A percentile compares a stretch with the other conserved stretches of the same genome.
phyloP scores from a whole-genome alignment of 257 asterid genomes.

The Solanum lycopersicoides region DNA sequence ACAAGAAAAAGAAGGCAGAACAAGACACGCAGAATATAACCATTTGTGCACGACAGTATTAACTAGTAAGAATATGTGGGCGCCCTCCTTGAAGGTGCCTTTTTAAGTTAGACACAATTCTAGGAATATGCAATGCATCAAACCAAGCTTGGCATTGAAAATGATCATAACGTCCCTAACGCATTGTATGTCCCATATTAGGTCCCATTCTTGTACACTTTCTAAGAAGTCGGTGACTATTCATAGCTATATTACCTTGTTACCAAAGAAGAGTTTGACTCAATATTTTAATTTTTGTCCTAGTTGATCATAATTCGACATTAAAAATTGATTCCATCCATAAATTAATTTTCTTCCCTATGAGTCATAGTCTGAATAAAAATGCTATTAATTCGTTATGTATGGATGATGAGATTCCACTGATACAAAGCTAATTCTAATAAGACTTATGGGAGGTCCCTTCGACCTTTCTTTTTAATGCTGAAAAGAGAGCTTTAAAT shows the following conservation, averaged over 20 bases:
- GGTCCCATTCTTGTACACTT: background rate
- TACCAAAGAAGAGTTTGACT: background rate
- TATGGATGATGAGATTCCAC: background rate
- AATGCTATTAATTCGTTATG: background rate
- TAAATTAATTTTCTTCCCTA: too few relatives aligned
- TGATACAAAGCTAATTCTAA: background rate
- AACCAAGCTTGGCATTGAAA: background rate
- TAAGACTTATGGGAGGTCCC: background rate
- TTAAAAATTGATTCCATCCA: too few relatives aligned
- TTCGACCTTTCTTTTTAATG: background rate
- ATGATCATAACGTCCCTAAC: background rate
- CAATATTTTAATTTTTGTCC: background rate
- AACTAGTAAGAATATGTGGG: background rate
- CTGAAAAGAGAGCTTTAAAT: background rate
- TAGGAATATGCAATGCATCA: background rate
- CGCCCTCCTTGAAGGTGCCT: background rate
- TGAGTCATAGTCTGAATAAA: background rate
- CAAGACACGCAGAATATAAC: background rate
- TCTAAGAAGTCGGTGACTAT: background rate
- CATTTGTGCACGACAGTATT: background rate
- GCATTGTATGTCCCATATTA: background rate
- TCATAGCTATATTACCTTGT: background rate
- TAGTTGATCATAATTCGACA: too few relatives aligned
- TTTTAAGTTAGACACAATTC: background rate
- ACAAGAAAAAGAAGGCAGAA: background rate